Evolutionary conservation across 257 asterid genomes (phyloP), one percentile per base, ranked within the genome.

Genomic region (Paulownia fortunei): DNA sequence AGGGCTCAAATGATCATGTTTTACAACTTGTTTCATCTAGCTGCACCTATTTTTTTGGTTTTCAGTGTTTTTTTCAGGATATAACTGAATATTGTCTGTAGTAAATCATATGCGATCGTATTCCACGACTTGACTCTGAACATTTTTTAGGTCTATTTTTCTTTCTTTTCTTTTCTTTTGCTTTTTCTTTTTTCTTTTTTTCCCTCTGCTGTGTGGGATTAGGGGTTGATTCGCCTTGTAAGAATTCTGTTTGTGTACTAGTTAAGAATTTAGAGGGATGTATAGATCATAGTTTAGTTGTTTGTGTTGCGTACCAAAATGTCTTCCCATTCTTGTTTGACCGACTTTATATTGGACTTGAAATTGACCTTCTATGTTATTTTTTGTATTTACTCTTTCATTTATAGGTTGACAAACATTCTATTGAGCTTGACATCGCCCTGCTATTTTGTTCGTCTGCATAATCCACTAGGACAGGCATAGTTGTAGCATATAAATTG

Each of bases 331-430:
- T 49, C 62, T 62, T 74, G 47, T 76, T 63, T 34, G 32, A 21
- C n/a, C 6, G 3, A 46, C 69, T 23, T 18, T 54, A 6, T 39
- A 27, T 44, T 34, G 58, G 23, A n/a, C 63, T 23, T 54, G 69
- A 77, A 55, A 8, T 47, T 64, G n/a, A 34, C 23, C 27, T 69
- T 23, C 34, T 54, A 46, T 37, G 15, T 13, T 72, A 47, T 39
- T 34, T 30, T 82, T 47, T 62, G 54, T 61, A 18, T 41, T 62
- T 51, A 11, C 26, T 8, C 8, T 27, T 66, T 15, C 56, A 12
- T 37, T 51, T 67, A 42, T 41, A 34, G 51, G 69, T 72, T 71
- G 76, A 61, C 68, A 58, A 62, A 71, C 39, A 32, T 21, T 62
- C 24, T 67, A 24, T 52, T 30, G 56, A 51, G 58, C 67, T 65